Evolutionary conservation across 2,329 filamentous ascomycete genomes (phyloP).

Genomic region (Alternaria sp.): DNA sequence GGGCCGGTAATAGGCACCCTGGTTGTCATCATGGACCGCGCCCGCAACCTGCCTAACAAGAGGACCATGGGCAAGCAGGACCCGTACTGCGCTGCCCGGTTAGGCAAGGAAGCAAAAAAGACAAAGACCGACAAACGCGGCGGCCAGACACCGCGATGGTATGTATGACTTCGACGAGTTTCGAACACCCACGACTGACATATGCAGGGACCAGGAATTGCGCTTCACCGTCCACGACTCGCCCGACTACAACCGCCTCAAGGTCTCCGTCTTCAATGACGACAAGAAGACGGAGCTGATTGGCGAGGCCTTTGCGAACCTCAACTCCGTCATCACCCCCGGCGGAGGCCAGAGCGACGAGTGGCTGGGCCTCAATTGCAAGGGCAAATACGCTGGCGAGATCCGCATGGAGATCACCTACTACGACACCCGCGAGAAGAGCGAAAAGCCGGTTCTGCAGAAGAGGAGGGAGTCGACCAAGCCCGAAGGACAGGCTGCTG

Average conservation of each 20-base stretch:
- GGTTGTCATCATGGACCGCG: slow-evolving; percentile 88
- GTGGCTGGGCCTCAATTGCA: slow-evolving; percentile 88
- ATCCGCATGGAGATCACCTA: slow-evolving; percentile 94
- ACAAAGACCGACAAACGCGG: slow-evolving; percentile 92
- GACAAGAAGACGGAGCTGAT: slow-evolving; percentile 98
- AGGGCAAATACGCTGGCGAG: slow-evolving; percentile 94
- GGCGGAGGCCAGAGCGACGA: slow-evolving; percentile 93
- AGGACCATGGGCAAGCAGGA: slow-evolving; percentile 99
- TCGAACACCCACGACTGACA: slow-evolving; percentile 16
- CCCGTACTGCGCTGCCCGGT: slow-evolving; percentile 89
- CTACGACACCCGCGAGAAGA: slow-evolving; percentile 87
- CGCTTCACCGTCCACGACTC: slow-evolving; percentile 96
- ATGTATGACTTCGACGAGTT: slow-evolving; percentile 45
- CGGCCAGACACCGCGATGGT: slow-evolving; percentile 96
- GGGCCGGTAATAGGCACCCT: slow-evolving; percentile 93
- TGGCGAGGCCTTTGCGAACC: slow-evolving; percentile 88
- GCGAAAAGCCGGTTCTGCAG: slow-evolving; percentile 68
- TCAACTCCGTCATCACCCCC: slow-evolving; percentile 78
- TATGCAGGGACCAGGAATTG: slow-evolving; percentile 88
- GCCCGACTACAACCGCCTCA: slow-evolving; percentile 93
- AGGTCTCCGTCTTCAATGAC: slow-evolving; percentile 96
- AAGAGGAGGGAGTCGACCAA: slow-evolving; percentile 57
- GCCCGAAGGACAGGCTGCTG: slow-evolving; percentile 46
- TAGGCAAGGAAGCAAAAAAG: slow-evolving; percentile 98
- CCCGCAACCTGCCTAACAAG: slow-evolving; percentile 94